Evolutionary conservation across 202 grass and related monocot species (phyloP).

Genomic region (Digitaria exilis): DNA sequence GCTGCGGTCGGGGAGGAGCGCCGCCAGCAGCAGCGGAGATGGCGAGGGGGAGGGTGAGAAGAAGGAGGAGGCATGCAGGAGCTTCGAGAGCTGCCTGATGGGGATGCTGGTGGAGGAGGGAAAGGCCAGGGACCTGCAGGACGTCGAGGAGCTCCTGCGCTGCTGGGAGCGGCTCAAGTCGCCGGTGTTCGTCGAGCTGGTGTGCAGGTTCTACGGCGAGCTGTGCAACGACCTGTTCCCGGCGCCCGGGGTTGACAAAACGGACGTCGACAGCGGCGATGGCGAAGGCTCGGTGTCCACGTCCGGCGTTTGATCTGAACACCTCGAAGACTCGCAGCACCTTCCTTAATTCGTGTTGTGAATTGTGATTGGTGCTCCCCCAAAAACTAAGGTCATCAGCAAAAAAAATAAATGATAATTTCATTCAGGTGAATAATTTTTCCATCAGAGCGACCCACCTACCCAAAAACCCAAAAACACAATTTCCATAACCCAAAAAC

Average conservation of each 20-base stretch:
- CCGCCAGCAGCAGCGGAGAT: not conserved
- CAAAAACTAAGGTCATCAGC: too few relatives aligned
- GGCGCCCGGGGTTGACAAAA: not conserved
- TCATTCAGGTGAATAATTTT: too few relatives aligned
- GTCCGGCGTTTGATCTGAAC: not conserved
- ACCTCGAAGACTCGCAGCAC: not conserved
- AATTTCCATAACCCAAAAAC: too few relatives aligned
- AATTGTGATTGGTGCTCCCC: too few relatives aligned
- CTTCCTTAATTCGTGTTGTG: too few relatives aligned
- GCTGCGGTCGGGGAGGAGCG: conserved; percentile 41
- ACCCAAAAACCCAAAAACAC: too few relatives aligned
- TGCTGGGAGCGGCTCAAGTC: conserved; percentile 80
- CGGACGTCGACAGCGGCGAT: not conserved
- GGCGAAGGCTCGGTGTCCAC: not conserved
- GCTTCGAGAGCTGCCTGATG: conserved; percentile 67
- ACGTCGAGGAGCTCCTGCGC: conserved; percentile 78
- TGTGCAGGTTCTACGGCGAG: conserved; percentile 74
- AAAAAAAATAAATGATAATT: too few relatives aligned
- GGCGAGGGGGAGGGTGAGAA: conserved; percentile 32
- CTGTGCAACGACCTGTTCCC: conserved; percentile 79
- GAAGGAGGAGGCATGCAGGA: conserved; percentile 57
- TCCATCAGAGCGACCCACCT: too few relatives aligned
- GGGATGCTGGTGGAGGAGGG: conserved; percentile 74
- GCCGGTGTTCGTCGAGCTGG: conserved; percentile 75
- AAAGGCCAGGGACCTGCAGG: conserved; percentile 65